Base-by-base conservation (phyloP, 176 grass and related monocot species). In the Oryza meridionalis region DNA sequence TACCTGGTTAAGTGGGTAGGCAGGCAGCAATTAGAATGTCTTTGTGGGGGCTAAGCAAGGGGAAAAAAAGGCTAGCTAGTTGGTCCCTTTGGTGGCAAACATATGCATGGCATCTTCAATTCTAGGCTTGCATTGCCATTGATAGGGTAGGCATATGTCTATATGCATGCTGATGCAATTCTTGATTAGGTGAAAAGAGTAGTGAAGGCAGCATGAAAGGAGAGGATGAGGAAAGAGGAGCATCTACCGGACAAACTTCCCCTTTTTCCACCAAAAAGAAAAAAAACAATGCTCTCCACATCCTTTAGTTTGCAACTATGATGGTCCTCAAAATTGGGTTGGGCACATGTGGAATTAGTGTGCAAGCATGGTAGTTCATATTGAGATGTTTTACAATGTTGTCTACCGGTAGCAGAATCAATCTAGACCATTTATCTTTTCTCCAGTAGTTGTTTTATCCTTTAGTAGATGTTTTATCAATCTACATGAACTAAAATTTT, bases 11-110 rank as follows among this genome's bases (percentile, higher is more conserved):
- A 73, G 66, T 70, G 66, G 45, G 64, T 85, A 77, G 65, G 11
- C 51, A 85, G 38, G 42, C 14, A 72, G 44, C 75, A 85, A 79
- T 72, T 65, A 65, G 84, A 79, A 65, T 72, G 84, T 72, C 13
- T 64, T 46, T 79, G 84, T 72, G 67, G 75, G 75, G 83, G 38
- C 12, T 63, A 64, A 64, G 49, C 73, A 77, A 78, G 38, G 7
- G 8, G 19, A 62, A 5, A 62, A 78, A 16, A 62, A 78, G 21
- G 1, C 25, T 17, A 16, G n/a, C 19, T 46, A 16, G 31, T 19
- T 46, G 38, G 25, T 85, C 19, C 40, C 67, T 85, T 85, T 0
- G 38, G 25, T 22, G 40, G 38, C 27, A 40, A 79, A 68, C 72
- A 85, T 10, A 10, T 49, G 67, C 71, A 85, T 49, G 67, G 19